A percentile compares a stretch with the other conserved stretches of the same genome.
Conservation (phyloP, 441 rosid genomes). For the Pelargonium australe region DNA sequence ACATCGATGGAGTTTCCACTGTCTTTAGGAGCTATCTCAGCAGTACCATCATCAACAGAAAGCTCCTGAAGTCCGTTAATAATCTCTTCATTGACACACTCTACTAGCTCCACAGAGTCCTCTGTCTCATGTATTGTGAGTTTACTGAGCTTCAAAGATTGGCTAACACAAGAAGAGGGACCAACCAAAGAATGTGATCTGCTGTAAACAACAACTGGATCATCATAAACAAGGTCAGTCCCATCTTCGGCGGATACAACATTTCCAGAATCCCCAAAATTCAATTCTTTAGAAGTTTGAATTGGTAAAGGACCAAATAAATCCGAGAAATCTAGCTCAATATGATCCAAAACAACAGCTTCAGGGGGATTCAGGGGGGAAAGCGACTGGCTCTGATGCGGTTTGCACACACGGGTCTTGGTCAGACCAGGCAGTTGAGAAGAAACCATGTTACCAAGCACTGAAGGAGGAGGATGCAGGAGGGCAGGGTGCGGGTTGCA, state of each 20-base stretch:
- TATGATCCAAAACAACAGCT: slow-evolving; percentile 39
- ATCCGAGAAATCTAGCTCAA: slow-evolving; percentile 83
- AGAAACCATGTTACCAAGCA: slow-evolving; percentile 53
- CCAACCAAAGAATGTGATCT: slow-evolving; percentile 92
- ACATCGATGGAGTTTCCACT: slow-evolving; percentile 17
- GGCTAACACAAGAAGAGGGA: slow-evolving; percentile 54
- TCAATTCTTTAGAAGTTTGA: slow-evolving; percentile 35
- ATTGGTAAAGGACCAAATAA: slow-evolving; percentile 77
- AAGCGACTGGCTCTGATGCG: slow-evolving; percentile 35
- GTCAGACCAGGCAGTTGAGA: slow-evolving; percentile 42
- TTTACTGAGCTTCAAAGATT: slow-evolving; percentile 55
- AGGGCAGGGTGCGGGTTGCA: too few relatives aligned
- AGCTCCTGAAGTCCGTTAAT: slow-evolving; percentile 38
- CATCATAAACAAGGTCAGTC: slow-evolving; percentile 49
- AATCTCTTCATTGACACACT: slow-evolving; percentile 28
- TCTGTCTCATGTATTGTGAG: slow-evolving; percentile 49
- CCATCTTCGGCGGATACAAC: slow-evolving; percentile 28
- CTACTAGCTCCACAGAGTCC: slow-evolving; percentile 43
- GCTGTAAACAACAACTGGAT: slow-evolving; percentile 59
- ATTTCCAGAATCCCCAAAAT: slow-evolving; percentile 24
- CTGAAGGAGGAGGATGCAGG: neutral
- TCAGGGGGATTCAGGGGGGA: slow-evolving; percentile 41
- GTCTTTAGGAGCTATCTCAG: slow-evolving; percentile 24
- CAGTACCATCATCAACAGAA: slow-evolving; percentile 24
- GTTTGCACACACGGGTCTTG: slow-evolving; percentile 32